Evolutionary conservation across 257 asterid genomes (phyloP).

Genomic region (Prunella vulgaris): DNA sequence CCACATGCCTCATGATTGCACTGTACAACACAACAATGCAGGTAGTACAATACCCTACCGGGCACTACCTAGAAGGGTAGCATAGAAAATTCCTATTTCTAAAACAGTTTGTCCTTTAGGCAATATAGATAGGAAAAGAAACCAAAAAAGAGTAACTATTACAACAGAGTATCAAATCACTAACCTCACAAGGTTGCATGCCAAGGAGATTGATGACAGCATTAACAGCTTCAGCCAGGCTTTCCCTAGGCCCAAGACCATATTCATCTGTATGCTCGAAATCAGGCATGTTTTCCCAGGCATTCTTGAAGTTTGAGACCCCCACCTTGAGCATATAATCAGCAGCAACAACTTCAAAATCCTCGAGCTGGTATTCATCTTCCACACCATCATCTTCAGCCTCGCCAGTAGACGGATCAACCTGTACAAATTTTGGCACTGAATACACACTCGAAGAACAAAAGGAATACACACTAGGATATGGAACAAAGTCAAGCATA

Average conservation of each 20-base stretch:
- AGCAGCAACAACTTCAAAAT: constrained; percentile 85
- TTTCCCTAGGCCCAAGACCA: constrained; percentile 96
- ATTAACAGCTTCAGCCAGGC: constrained; percentile 79
- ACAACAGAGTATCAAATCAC: constrained; percentile 18
- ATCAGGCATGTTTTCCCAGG: constrained; percentile 92
- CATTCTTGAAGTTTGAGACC: constrained; percentile 90
- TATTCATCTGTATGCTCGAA: constrained; percentile 80
- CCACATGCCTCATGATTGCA: no score
- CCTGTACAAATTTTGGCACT: constrained; percentile 37
- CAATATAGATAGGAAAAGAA: background rate
- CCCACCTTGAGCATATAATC: constrained; percentile 90
- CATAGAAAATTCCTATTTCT: background rate
- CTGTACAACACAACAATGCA: no score
- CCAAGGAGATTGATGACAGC: constrained; percentile 91
- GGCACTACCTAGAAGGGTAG: no score
- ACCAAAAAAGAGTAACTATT: background rate
- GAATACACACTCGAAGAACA: background rate
- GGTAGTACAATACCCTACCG: no score
- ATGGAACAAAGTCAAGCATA: background rate
- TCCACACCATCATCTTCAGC: constrained; percentile 97
- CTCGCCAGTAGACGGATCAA: constrained; percentile 94
- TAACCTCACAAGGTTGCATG: constrained; percentile 98
- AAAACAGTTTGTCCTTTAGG: background rate
- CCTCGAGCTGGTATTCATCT: constrained; percentile 98
- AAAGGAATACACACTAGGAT: background rate